Evolutionary conservation across 2,329 filamentous ascomycete genomes (phyloP).

Genomic region (Fusarium sp.): DNA sequence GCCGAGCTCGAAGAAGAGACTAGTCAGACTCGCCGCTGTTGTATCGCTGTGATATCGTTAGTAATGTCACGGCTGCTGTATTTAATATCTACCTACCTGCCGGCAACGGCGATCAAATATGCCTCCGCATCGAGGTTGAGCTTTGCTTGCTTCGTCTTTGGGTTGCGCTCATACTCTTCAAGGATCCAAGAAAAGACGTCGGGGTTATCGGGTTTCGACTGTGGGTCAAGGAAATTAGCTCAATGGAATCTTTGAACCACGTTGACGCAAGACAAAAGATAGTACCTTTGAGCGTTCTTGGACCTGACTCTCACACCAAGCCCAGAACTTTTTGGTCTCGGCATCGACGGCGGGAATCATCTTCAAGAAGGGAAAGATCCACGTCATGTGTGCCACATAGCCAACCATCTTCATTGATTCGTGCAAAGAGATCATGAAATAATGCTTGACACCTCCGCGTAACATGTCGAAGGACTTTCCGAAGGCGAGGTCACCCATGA

Average conservation of each 20-base stretch:
- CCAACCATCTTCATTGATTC: conserved; percentile 45
- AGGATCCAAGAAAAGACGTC: conserved; percentile 55
- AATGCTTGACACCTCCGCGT: conserved; percentile 45
- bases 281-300: conserved; percentile 18
- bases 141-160: conserved; percentile 43
- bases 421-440: conserved; percentile 48
- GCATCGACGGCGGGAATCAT: conserved; percentile 16
- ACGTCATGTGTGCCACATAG: conserved; percentile 42
- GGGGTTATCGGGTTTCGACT: conserved; percentile 39
- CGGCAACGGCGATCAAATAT: conserved; percentile 52
- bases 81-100: conserved; percentile 44
- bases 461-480: conserved; percentile 57
- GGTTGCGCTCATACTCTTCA: conserved; percentile 42
- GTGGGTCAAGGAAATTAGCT: background rate
- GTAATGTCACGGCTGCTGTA: background rate
- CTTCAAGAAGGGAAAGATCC: conserved; percentile 33
- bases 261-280: too few species aligned
- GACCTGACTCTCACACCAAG: conserved; percentile 29
- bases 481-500: conserved; percentile 61
- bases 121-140: conserved; percentile 51
- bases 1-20: conserved; percentile 55
- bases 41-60: conserved; percentile 51
- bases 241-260: background rate
- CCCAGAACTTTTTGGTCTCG: conserved; percentile 23
- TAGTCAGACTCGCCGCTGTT: conserved; percentile 54